Evolutionary conservation across 2,329 filamentous ascomycete species (phyloP).

Genomic region (Aspergillus amoenus): DNA sequence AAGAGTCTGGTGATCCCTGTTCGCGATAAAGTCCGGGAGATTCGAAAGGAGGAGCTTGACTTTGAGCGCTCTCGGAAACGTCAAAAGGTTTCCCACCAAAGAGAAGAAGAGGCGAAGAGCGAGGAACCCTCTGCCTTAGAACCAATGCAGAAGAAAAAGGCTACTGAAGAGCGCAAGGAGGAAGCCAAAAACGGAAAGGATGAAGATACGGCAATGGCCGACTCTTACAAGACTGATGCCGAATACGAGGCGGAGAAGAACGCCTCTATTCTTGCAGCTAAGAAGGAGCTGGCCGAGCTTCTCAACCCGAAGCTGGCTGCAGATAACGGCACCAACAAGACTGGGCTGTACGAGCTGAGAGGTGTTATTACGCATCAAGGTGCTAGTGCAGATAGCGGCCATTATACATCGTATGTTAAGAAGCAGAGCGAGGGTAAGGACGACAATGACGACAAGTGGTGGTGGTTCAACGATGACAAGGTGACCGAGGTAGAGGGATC

Average conservation of each 20-base stretch:
- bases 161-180: constrained; percentile 51
- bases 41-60: constrained; percentile 93
- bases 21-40: constrained; percentile 92
- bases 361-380: constrained; percentile 96
- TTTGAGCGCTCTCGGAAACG: constrained; percentile 88
- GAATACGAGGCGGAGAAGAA: constrained; percentile 85
- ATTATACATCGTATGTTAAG: constrained; percentile 98
- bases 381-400: constrained; percentile 92
- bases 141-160: constrained; percentile 50
- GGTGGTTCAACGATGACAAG: constrained; percentile 99
- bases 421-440: constrained; percentile 74
- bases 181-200: constrained; percentile 55
- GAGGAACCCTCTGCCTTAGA: constrained; percentile 37
- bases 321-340: constrained; percentile 86
- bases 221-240: constrained; percentile 86
- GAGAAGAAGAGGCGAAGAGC: constrained; percentile 51
- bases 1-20: constrained; percentile 81
- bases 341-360: constrained; percentile 89
- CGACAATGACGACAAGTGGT: constrained; percentile 90
- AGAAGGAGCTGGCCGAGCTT: constrained; percentile 81
- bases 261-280: constrained; percentile 71
- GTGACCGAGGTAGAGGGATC: constrained; percentile 88
- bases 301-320: constrained; percentile 72
- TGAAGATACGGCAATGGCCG: constrained; percentile 70
- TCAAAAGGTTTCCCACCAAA: constrained; percentile 69